Evolutionary conservation across 2,329 filamentous ascomycete genomes (phyloP).

Genomic region (Periconia macrospinosa): DNA sequence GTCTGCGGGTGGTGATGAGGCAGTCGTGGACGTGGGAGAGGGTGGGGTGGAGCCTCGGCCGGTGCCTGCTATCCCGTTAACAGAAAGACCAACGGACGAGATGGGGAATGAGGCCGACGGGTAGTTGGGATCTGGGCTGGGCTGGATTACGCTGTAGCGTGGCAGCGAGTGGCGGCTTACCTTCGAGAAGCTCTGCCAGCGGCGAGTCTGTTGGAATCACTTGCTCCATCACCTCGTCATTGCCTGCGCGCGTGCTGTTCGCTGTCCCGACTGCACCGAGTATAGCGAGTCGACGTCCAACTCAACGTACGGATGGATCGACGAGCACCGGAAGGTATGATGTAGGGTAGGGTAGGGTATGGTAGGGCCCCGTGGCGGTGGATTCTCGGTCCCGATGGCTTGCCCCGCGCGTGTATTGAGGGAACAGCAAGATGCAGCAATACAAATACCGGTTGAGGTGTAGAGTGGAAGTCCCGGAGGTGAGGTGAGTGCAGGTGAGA

Average conservation of each 20-base stretch:
- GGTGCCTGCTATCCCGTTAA: slow-evolving; percentile 35
- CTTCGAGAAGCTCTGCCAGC: slow-evolving; percentile 86
- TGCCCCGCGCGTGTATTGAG: background rate
- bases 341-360: too few relatives aligned
- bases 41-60: slow-evolving; percentile 34
- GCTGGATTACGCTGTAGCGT: background rate
- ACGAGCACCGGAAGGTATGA: too few relatives aligned
- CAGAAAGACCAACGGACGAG: slow-evolving; percentile 5
- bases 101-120: slow-evolving; percentile 1
- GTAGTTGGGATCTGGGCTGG: background rate
- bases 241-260: slow-evolving; percentile 15
- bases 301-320: too few relatives aligned
- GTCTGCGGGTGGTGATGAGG: slow-evolving; percentile 12
- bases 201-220: slow-evolving; percentile 85
- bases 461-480: background rate
- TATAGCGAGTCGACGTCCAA: too few relatives aligned
- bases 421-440: background rate
- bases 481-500: too few relatives aligned
- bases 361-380: too few relatives aligned
- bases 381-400: background rate
- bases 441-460: background rate
- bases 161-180: slow-evolving; percentile 52
- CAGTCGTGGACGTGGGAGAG: slow-evolving; percentile 15
- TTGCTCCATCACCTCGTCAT: slow-evolving; percentile 70
- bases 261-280: too few relatives aligned